These are phyloP conservation scores for Penicillium digitatum DNA, from an alignment of 2,329 filamentous ascomycete species.

Conservation along the genomic window DNA sequence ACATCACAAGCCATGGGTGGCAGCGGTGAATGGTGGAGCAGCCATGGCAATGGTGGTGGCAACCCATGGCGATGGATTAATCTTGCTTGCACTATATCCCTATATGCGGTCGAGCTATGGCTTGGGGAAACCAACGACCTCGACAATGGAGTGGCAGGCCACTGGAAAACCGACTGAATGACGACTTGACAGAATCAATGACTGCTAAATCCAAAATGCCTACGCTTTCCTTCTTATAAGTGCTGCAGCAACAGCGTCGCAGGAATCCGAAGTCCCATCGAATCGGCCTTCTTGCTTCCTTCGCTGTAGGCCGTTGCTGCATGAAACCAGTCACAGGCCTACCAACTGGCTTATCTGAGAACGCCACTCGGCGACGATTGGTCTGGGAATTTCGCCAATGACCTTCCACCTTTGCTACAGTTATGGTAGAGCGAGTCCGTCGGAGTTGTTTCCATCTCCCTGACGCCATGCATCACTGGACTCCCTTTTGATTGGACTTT, in stretches of 20 bases:
- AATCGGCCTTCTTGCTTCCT: neutral
- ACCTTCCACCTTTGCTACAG: neutral
- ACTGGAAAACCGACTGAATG: slow-evolving; percentile 88
- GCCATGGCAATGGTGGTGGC: slow-evolving; percentile 76
- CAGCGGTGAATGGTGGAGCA: slow-evolving; percentile 73
- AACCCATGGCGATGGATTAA: slow-evolving; percentile 95
- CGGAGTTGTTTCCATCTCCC: neutral
- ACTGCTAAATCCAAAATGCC: neutral
- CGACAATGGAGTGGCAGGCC: slow-evolving; percentile 66
- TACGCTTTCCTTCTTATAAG: neutral
- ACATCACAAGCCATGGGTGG: slow-evolving; percentile 58
- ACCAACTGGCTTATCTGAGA: neutral
- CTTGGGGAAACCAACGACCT: slow-evolving; percentile 69
- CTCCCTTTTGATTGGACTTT: neutral
- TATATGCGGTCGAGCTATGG: slow-evolving; percentile 88
- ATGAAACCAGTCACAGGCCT: neutral
- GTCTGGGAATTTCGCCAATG: neutral
- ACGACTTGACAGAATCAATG: neutral
- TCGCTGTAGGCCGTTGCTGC: neutral
- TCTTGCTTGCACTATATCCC: slow-evolving; percentile 76
- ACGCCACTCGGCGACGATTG: neutral
- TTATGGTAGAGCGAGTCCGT: neutral
- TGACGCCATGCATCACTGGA: neutral
- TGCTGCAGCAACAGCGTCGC: neutral
- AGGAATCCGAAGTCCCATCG: neutral